Percentiles rank a stretch among this genome's conserved stretches.
These are phyloP conservation scores for Graphilbum sp. DNA, from an alignment of 2,329 filamentous ascomycete species.

Conservation along the genomic window DNA sequence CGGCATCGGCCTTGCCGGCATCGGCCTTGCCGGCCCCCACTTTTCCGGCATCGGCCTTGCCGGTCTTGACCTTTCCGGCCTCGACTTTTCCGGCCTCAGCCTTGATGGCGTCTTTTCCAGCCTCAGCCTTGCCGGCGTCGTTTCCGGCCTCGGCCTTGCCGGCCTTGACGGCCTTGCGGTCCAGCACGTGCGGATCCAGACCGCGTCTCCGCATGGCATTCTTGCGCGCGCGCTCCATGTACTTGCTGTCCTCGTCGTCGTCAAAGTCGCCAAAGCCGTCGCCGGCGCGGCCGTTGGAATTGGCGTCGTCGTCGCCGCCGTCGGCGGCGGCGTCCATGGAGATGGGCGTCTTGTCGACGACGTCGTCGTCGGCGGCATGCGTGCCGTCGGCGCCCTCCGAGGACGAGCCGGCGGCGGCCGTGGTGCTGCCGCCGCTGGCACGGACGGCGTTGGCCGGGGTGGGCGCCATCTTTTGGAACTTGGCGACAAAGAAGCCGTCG, in stretches of 20 bases:
- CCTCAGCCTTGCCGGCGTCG: constrained; percentile 3
- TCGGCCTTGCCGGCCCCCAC: constrained; percentile 2
- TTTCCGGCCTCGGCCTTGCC: constrained; percentile 6
- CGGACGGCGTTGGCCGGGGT: constrained; percentile 43
- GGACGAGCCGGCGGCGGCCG: constrained; percentile 4
- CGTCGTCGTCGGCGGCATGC: constrained; percentile 22
- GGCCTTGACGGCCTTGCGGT: constrained; percentile 15
- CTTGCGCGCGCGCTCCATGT: constrained; percentile 57
- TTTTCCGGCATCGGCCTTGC: constrained; percentile 2
- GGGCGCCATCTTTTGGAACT: constrained; percentile 83
- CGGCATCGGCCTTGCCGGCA: no score
- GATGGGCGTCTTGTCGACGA: constrained; percentile 56
- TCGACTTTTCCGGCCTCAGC: constrained; percentile 4
- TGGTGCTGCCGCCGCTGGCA: constrained; percentile 5
- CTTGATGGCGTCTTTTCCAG: constrained; percentile 4
- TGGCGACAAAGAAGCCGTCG: constrained; percentile 90
- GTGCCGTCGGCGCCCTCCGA: constrained; percentile 5
- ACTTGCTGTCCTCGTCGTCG: constrained; percentile 53
- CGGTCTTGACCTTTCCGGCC: constrained; percentile 1
- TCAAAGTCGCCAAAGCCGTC: constrained; percentile 58
- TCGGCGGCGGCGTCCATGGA: constrained; percentile 27
- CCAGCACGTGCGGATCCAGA: constrained; percentile 49
- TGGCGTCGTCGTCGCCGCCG: constrained; percentile 20
- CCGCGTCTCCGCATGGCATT: constrained; percentile 61
- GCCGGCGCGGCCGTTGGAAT: constrained; percentile 16